Conservation (phyloP, 345 rosid genomes). For the Melaleuca alternifolia region DNA sequence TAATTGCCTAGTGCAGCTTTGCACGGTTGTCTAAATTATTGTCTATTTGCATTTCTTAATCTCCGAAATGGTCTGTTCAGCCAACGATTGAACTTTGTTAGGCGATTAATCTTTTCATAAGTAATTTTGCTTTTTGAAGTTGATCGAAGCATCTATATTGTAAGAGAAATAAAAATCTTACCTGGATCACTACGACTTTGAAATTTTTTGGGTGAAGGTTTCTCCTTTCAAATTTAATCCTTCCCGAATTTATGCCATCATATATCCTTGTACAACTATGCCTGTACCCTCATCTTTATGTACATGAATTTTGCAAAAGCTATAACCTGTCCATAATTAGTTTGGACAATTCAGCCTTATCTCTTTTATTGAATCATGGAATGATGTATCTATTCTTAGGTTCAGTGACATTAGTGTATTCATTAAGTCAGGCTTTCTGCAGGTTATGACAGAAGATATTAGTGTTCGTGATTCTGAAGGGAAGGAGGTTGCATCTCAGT, state of each 20-base stretch:
- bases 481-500: constrained; percentile 70
- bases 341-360: neutral
- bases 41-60: neutral
- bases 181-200: neutral
- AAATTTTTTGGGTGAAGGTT: neutral
- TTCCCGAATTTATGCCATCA: neutral
- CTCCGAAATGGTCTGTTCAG: neutral
- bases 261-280: neutral
- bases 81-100: neutral
- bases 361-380: neutral
- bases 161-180: neutral
- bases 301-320: neutral
- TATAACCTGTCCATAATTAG: neutral
- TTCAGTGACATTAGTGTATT: neutral
- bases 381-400: neutral
- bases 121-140: neutral
- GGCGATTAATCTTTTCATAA: neutral
- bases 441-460: constrained; percentile 58
- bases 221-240: neutral
- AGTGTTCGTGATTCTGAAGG: constrained; percentile 73
- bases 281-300: neutral
- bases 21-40: no score
- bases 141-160: neutral
- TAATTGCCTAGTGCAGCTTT: neutral
- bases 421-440: constrained; percentile 9